phyloP scores from a whole-genome alignment of 345 rosid genomes.

The Moricandia arvensis region DNA sequence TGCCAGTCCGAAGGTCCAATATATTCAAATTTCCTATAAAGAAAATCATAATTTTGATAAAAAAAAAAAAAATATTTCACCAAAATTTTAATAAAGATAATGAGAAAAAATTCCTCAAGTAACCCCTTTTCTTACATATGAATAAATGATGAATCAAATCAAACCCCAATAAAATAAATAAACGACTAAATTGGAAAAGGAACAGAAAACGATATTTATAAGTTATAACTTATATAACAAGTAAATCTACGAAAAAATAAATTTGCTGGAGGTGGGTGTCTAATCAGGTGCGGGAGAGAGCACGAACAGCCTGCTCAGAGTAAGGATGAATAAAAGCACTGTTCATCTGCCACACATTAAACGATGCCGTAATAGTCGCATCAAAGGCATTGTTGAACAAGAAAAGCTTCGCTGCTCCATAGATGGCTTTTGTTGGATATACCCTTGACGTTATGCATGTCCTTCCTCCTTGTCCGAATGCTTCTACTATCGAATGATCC shows the following conservation, averaged over 20 bases:
- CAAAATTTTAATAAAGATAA: neutral
- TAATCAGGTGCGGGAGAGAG: conserved; percentile 25
- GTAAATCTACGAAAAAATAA: neutral
- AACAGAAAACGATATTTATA: neutral
- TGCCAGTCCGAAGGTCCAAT: neutral
- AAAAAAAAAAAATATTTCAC: neutral
- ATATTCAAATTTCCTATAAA: neutral
- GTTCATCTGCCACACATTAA: conserved; percentile 74
- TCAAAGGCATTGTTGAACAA: conserved; percentile 82
- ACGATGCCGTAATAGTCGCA: conserved; percentile 61
- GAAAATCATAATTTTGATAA: neutral
- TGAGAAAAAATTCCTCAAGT: neutral
- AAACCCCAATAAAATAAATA: neutral
- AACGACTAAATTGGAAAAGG: neutral
- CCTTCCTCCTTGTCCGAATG: conserved; percentile 83
- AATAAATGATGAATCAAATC: neutral
- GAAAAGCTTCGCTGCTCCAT: conserved; percentile 67
- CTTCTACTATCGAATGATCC: conserved; percentile 92
- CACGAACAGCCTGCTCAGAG: conserved; percentile 25
- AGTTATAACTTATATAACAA: neutral
- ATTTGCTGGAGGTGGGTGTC: neutral
- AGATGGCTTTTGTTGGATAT: conserved; percentile 81
- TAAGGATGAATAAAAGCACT: conserved; percentile 71
- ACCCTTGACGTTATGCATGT: conserved; percentile 75
- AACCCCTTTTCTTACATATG: neutral